Evolutionary conservation across 305 asterid genomes (phyloP).

Genomic region (Petunia hybrid): DNA sequence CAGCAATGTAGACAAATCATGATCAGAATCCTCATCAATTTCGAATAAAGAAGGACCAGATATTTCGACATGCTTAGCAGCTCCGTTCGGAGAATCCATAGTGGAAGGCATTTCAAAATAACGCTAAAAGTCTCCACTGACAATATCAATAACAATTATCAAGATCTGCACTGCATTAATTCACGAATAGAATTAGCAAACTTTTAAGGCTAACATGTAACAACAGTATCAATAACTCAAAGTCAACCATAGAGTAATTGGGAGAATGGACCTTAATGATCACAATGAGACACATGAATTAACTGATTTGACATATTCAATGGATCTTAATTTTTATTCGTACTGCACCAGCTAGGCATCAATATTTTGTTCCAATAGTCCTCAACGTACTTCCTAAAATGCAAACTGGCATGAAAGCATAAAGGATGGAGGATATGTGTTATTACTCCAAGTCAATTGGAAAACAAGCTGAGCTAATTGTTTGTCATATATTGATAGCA

Average conservation of each 20-base stretch:
- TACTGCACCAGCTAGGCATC: neutral
- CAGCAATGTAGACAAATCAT: conserved; percentile 62
- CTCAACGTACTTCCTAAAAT: neutral
- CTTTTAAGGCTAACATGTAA: too few species aligned
- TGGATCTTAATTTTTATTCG: neutral
- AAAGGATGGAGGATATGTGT: too few species aligned
- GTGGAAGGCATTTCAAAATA: neutral
- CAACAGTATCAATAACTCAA: neutral
- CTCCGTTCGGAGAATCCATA: neutral
- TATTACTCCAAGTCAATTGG: too few species aligned
- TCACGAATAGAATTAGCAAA: neutral
- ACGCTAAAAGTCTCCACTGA: neutral
- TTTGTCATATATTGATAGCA: too few species aligned
- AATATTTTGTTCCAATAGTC: neutral
- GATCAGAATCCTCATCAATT: conserved; percentile 47
- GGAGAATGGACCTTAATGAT: neutral
- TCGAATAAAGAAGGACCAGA: conserved; percentile 58
- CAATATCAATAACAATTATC: too few species aligned
- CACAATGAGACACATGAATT: neutral
- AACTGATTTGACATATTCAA: neutral
- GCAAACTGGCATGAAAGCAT: too few species aligned
- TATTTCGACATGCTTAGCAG: neutral
- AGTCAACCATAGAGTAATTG: neutral
- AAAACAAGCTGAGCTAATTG: too few species aligned
- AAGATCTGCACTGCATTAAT: neutral